A percentile compares a stretch with the other conserved stretches of the same genome.
Conservation (phyloP, 2,329 filamentous ascomycete genomes). For the Tolypocladium ovalisporum region DNA sequence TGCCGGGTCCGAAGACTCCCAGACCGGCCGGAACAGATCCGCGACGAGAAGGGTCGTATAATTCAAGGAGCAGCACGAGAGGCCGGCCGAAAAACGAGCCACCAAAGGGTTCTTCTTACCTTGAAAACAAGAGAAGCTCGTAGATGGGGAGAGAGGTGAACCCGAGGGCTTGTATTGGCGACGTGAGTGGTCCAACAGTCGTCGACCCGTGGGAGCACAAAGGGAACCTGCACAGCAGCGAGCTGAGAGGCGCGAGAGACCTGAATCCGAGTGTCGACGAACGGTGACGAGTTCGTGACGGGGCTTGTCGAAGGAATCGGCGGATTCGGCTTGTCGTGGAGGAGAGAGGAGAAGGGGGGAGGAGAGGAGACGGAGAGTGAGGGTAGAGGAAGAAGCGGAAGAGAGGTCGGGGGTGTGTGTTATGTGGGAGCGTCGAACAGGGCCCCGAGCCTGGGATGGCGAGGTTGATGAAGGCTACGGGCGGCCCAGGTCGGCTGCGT, state of each 20-base stretch:
- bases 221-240: slow-evolving; percentile 14
- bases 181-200: not conserved
- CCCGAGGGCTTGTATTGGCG: slow-evolving; percentile 7
- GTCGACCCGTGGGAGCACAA: slow-evolving; percentile 1
- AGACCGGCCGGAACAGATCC: not conserved
- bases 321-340: slow-evolving; percentile 25
- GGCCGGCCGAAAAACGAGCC: not conserved
- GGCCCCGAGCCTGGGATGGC: slow-evolving; percentile 9
- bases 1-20: not conserved
- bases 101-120: not conserved
- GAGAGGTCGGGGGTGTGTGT: slow-evolving; percentile 5
- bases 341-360: slow-evolving; percentile 10
- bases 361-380: slow-evolving; percentile 6
- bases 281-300: slow-evolving; percentile 18
- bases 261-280: slow-evolving; percentile 14
- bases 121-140: not conserved
- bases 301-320: slow-evolving; percentile 21
- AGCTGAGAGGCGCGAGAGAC: slow-evolving; percentile 19
- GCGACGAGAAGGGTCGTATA: not conserved
- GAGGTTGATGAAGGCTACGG: slow-evolving; percentile 15
- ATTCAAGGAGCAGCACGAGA: not conserved
- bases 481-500: slow-evolving; percentile 10
- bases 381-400: slow-evolving; percentile 1
- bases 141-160: not conserved
- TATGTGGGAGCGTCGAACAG: slow-evolving; percentile 2